These are phyloP conservation scores for Lanmaoa rubissima DNA, from an alignment of 768 basidiomycete genomes.

Conservation along the genomic window DNA sequence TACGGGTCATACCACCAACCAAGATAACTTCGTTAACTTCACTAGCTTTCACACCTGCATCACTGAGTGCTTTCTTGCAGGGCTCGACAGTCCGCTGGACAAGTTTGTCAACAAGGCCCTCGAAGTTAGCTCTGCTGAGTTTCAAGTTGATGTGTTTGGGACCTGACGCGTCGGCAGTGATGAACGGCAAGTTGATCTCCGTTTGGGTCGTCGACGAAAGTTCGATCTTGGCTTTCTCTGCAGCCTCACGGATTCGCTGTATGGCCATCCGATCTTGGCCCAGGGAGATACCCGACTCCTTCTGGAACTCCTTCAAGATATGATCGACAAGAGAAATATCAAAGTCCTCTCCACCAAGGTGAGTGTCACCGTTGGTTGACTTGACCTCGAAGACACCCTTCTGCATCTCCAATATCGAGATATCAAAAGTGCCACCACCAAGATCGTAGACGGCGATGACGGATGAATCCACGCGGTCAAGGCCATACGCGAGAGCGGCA, in stretches of 20 bases:
- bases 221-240: conserved; percentile 99
- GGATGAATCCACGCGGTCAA: conserved; percentile 77
- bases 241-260: conserved; percentile 98
- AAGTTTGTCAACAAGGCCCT: conserved; percentile 76
- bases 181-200: conserved; percentile 97
- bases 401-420: conserved; percentile 99
- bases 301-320: conserved; percentile 92
- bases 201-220: conserved; percentile 93
- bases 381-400: conserved; percentile 99
- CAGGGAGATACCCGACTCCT: conserved; percentile 81
- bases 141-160: conserved; percentile 97
- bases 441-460: conserved; percentile 98
- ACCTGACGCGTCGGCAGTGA: conserved; percentile 92
- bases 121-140: conserved; percentile 86
- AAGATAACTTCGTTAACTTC: conserved; percentile 97
- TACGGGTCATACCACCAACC: conserved; percentile 98
- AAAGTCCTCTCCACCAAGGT: conserved; percentile 97
- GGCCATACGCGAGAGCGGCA: conserved; percentile 96
- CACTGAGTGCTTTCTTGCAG: conserved; percentile 94
- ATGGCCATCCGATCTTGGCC: conserved; percentile 91
- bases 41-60: conserved; percentile 89
- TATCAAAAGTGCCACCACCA: conserved; percentile 98
- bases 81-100: conserved; percentile 91
- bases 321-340: conserved; percentile 86
- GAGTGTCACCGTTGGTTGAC: conserved; percentile 99